Evolutionary conservation across 2,329 filamentous ascomycete species (phyloP), one percentile per base, ranked within the genome.

Genomic region (Ciborinia camelliae): DNA sequence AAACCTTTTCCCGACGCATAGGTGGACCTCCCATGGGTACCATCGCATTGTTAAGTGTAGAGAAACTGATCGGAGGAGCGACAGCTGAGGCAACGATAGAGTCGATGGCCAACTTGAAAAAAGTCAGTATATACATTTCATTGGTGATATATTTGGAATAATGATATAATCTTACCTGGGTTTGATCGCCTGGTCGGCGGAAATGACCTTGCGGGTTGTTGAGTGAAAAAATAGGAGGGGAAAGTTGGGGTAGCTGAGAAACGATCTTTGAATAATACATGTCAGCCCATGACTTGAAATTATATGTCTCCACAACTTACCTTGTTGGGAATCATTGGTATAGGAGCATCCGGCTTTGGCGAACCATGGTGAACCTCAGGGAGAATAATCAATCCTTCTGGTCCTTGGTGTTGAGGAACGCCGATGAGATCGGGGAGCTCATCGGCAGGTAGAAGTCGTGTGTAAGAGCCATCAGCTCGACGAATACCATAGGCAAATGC

Each of bases 1-100:
- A 96, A 30, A 89, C 79, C 75, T 96, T 96, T 65, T 76, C 74
- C 12, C 55, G 41, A 3, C 54, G 47, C 3, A 28, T 32, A 26
- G 43, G 45, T 18, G 57, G 39, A 47, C 28, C 41, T 5, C 28
- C 7, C 41, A 51, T 35, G 1, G 39, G 15, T 26, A 62, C 7
- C 39, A 62, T 45, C 2, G 39, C 39, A 47, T 28, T 62, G 10
- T 37, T 28, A 12, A 30, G 12, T 39, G 50, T 18, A 18, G 62
- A 7, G 3, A 35, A 20, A 20, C 6, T 50, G 18, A 35, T 26
- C 2, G 26, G 53, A 23, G 55, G 41, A 10, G 26, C 18, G 12
- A 48, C 32, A 26, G 28, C 37, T 6, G 55, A 62, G 15, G 63
- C 63, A 39, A 65, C 41, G 14, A 65, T 65, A n/a, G 39, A 48